phyloP scores from a whole-genome alignment of 75 land plant species.

The Pinus taeda region DNA sequence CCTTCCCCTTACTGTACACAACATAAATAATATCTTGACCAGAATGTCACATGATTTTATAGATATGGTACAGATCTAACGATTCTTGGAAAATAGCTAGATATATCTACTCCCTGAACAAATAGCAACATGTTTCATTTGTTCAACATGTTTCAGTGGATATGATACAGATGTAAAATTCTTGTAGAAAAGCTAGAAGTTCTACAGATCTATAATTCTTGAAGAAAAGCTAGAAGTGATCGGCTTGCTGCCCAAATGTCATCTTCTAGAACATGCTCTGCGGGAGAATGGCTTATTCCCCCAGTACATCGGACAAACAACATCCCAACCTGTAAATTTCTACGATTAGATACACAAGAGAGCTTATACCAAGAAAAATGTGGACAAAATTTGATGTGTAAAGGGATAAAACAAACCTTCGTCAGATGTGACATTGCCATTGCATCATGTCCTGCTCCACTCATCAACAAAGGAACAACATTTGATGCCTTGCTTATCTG shows the following conservation, averaged over 20 bases:
- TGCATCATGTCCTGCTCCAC: conserved; percentile 99
- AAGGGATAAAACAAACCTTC: conserved; percentile 42
- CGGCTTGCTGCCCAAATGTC: conserved; percentile 92
- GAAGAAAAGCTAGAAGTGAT: conserved; percentile 63
- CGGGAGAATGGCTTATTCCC: conserved; percentile 95
- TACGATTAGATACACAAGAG: background rate
- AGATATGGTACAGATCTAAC: too few species aligned
- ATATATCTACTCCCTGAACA: too few species aligned
- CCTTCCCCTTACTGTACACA: too few species aligned
- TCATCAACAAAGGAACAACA: conserved; percentile 73
- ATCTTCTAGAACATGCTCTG: conserved; percentile 81
- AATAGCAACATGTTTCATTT: too few species aligned
- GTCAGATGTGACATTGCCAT: conserved; percentile 95
- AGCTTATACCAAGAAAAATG: background rate
- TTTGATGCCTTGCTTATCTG: conserved; percentile 18
- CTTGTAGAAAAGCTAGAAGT: too few species aligned
- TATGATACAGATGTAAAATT: too few species aligned
- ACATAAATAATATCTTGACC: too few species aligned
- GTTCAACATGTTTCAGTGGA: too few species aligned
- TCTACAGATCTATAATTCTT: conserved; percentile 1
- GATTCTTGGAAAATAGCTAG: too few species aligned
- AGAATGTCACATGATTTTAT: too few species aligned
- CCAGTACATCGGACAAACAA: conserved; percentile 93
- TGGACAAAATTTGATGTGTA: background rate
- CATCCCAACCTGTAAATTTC: conserved; percentile 74